A percentile compares a stretch with the other conserved stretches of the same genome.
Evolutionary conservation across 2,329 filamentous ascomycete genomes (phyloP).

Genomic region (Fusarium sp.): DNA sequence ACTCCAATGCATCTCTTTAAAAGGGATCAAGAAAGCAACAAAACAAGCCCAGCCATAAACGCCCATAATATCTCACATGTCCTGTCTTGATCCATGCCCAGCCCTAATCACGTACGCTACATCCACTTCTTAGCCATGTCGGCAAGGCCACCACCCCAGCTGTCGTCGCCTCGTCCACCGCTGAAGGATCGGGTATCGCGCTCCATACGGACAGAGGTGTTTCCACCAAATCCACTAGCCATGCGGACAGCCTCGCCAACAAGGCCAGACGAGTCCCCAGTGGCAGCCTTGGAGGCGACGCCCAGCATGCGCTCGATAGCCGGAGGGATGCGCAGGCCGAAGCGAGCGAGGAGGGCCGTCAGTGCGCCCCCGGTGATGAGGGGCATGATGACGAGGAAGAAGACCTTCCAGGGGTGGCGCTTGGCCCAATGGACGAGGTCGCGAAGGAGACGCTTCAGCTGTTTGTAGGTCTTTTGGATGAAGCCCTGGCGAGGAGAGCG

Average conservation of each 20-base stretch:
- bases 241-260: slow-evolving; percentile 68
- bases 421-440: slow-evolving; percentile 86
- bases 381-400: slow-evolving; percentile 88
- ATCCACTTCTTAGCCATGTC: slow-evolving; percentile 58
- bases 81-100: slow-evolving; percentile 9
- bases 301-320: slow-evolving; percentile 70
- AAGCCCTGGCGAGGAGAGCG: slow-evolving; percentile 86
- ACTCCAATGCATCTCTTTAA: slow-evolving; percentile 17
- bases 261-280: slow-evolving; percentile 61
- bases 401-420: slow-evolving; percentile 86
- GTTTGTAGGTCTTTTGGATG: slow-evolving; percentile 77
- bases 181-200: slow-evolving; percentile 52
- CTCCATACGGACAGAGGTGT: slow-evolving; percentile 46
- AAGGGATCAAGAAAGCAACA: slow-evolving; percentile 11
- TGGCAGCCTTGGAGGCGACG: slow-evolving; percentile 61
- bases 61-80: slow-evolving; percentile 30
- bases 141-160: slow-evolving; percentile 51
- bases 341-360: slow-evolving; percentile 79
- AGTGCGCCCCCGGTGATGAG: slow-evolving; percentile 86
- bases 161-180: slow-evolving; percentile 44
- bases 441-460: slow-evolving; percentile 82
- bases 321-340: slow-evolving; percentile 82
- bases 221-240: slow-evolving; percentile 53
- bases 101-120: slow-evolving; percentile 37
- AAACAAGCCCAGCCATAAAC: slow-evolving; percentile 33